Evolutionary conservation across 805 yeast genomes (phyloP), one percentile per base, ranked within the genome.

Genomic region (Yamadazyma sp.): DNA sequence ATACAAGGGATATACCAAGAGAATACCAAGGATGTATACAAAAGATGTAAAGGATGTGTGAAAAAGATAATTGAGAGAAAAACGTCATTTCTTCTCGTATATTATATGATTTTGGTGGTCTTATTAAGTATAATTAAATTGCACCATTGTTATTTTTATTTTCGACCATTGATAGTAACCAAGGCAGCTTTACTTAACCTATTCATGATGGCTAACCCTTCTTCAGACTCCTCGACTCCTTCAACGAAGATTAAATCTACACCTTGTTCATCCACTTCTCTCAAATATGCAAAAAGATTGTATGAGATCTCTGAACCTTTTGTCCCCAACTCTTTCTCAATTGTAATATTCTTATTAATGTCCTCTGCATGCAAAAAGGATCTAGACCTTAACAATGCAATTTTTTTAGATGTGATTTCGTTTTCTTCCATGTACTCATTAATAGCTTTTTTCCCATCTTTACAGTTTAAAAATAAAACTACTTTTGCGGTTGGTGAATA

Each of bases 131-230:
- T n/a, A n/a, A n/a, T n/a, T n/a, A n/a, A n/a, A n/a, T n/a, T n/a
- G n/a, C n/a, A n/a, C n/a, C n/a, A n/a, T n/a, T n/a, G n/a, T n/a
- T n/a, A n/a, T n/a, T n/a, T 21, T 21, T 10, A 21, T 14, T 7
- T 14, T 15, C 12, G 7, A 19, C 38, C 43, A 23, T 27, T 49
- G 17, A 73, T 55, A 10, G 65, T 65, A 33, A 70, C 74, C 5
- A 75, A 60, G 0, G 97, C 94, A 3, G 97, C 97, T 56, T 89
- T 89, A 23, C 73, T 69, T 21, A 91, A 65, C 48, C 98, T 65
- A 56, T 93, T 93, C 96, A 93, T 91, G 23, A 93, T 82, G 0
- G 98, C 98, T 38, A 89, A 67, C 0, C 98, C 98, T 52, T 88
- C 93, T 35, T 82, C 73, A 1, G 67, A 61, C 44, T 84, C 88